Evolutionary conservation across 176 grass and related monocot species (phyloP).

Genomic region (Aegilops longissima): DNA sequence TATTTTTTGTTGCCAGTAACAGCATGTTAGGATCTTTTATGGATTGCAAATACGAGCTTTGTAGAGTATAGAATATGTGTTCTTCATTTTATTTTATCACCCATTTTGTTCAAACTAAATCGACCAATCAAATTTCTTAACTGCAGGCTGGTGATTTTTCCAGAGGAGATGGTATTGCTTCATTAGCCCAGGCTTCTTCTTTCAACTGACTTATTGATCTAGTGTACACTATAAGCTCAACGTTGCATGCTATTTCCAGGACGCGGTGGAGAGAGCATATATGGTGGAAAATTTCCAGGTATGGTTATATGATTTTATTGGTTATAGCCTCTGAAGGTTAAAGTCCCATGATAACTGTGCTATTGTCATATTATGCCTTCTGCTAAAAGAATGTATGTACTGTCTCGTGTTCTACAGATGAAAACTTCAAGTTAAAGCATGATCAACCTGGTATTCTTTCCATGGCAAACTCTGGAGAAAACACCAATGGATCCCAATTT

Average conservation of each 20-base stretch:
- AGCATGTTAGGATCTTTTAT: not conserved
- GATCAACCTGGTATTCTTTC: conserved; percentile 66
- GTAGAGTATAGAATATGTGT: not conserved
- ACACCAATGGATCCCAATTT: conserved; percentile 70
- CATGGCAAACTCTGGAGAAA: conserved; percentile 67
- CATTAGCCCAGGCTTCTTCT: conserved; percentile 75
- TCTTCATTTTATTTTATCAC: not conserved
- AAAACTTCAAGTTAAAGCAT: conserved; percentile 72
- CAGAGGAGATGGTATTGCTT: conserved; percentile 87
- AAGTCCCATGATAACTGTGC: not conserved
- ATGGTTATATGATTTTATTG: conserved; percentile 5
- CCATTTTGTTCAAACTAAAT: conserved; percentile 4
- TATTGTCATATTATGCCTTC: conserved; percentile 1
- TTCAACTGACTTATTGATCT: conserved; percentile 80
- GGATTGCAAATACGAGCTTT: conserved; percentile 13
- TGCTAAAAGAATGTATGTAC: conserved; percentile 15
- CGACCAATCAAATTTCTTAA: conserved; percentile 20
- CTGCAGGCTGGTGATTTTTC: conserved; percentile 81
- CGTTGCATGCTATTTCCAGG: conserved; percentile 81
- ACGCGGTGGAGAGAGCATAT: conserved; percentile 80
- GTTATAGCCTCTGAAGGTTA: not conserved
- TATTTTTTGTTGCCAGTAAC: conserved; percentile 25
- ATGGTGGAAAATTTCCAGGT: conserved; percentile 86
- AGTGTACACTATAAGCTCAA: conserved; percentile 66
- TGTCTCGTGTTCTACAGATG: conserved; percentile 53